These are phyloP conservation scores for Aspergillus flavus DNA, from an alignment of 2,329 filamentous ascomycete genomes.

Conservation along the genomic window DNA sequence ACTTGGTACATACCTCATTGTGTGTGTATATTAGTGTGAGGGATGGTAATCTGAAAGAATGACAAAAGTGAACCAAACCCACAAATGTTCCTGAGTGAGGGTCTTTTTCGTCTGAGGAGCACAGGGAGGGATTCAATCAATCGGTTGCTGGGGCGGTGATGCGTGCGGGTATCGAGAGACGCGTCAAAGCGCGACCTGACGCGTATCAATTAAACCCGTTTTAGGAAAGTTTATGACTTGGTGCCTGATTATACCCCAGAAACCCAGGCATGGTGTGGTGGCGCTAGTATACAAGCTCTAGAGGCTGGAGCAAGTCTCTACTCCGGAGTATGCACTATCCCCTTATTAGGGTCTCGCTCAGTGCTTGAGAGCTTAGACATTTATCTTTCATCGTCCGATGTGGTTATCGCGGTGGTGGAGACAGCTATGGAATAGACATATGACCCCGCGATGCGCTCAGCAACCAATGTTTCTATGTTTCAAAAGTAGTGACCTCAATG, in stretches of 20 bases:
- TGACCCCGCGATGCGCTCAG: neutral
- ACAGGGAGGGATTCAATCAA: constrained; percentile 9
- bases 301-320: neutral
- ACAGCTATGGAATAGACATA: neutral
- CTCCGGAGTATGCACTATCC: neutral
- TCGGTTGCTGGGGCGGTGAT: constrained; percentile 4
- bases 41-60: constrained; percentile 9
- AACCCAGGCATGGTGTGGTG: neutral
- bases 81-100: constrained; percentile 15
- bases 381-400: neutral
- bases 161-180: constrained; percentile 13
- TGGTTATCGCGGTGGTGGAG: neutral
- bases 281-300: neutral
- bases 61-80: constrained; percentile 9
- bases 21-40: constrained; percentile 22
- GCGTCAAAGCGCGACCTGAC: constrained; percentile 20
- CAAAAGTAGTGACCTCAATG: neutral
- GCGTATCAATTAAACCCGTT: constrained; percentile 39
- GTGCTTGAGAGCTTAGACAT: neutral
- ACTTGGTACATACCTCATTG: constrained; percentile 32
- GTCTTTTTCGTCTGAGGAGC: constrained; percentile 18
- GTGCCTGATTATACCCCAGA: neutral
- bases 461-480: neutral
- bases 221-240: constrained; percentile 23
- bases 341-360: neutral